phyloP scores from a whole-genome alignment of 495 filamentous ascomycete species.

The Xylaria curta region DNA sequence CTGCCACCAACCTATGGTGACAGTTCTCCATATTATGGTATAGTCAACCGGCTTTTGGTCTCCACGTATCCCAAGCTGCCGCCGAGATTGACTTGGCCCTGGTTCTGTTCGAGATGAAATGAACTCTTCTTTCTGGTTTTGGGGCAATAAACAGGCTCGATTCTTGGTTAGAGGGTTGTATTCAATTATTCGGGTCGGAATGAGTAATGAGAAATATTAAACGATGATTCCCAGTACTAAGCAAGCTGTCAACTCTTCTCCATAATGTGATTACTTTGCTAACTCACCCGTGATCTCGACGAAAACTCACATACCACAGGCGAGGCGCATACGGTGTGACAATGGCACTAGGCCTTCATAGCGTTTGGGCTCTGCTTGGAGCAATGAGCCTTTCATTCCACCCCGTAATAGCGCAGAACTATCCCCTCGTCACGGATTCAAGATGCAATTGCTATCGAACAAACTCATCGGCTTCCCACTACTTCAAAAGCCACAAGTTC shows the following conservation, averaged over 20 bases:
- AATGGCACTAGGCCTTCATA: conserved; percentile 9
- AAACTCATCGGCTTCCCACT: conserved; percentile 53
- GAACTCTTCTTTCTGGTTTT: neutral
- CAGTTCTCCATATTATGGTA: conserved; percentile 1
- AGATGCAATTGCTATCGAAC: conserved; percentile 57
- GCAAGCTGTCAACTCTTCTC: neutral
- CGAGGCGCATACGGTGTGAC: neutral
- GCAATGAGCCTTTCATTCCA: conserved; percentile 26
- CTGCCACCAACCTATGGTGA: neutral
- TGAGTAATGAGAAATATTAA: conserved; percentile 11
- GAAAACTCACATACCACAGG: neutral
- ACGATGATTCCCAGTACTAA: neutral
- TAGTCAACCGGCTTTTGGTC: conserved; percentile 2
- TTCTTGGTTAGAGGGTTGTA: neutral
- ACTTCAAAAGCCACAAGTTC: conserved; percentile 70
- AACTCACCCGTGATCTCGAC: neutral
- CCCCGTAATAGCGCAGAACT: conserved; percentile 33
- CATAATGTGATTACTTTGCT: neutral
- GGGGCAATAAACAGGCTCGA: neutral
- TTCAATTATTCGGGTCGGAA: neutral
- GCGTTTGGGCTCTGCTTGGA: conserved; percentile 22
- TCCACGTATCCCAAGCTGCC: neutral
- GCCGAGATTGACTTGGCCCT: neutral
- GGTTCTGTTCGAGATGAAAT: neutral
- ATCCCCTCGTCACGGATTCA: conserved; percentile 50